A percentile compares a stretch with the other conserved stretches of the same genome.
phyloP scores from a whole-genome alignment of 176 grass and related monocot genomes.

The Eleusine coracana region DNA sequence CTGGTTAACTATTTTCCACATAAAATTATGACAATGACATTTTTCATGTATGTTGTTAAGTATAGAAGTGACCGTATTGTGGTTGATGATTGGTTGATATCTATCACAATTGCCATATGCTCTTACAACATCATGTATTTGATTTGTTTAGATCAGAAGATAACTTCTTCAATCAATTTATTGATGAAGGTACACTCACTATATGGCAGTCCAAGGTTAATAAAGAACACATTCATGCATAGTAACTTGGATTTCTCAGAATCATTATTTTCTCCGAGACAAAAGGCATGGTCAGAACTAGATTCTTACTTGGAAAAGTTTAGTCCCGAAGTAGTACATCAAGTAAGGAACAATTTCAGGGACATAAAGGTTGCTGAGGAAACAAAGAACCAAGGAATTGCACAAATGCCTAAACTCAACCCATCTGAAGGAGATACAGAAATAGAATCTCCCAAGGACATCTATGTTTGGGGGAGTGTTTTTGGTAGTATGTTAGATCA shows the following conservation, averaged over 20 bases:
- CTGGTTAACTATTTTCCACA: neutral
- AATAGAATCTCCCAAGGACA: constrained; percentile 71
- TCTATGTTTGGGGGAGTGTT: constrained; percentile 87
- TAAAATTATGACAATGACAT: neutral
- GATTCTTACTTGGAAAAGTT: constrained; percentile 81
- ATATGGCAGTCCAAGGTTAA: constrained; percentile 80
- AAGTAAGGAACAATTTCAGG: constrained; percentile 48
- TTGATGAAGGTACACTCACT: constrained; percentile 72
- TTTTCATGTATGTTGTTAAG: constrained; percentile 10
- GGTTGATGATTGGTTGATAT: constrained; percentile 1
- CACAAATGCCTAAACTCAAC: constrained; percentile 56
- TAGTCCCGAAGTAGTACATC: constrained; percentile 58
- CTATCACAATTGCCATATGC: constrained; percentile 4
- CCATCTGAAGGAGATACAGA: constrained; percentile 42
- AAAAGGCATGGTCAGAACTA: constrained; percentile 69
- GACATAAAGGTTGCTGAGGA: constrained; percentile 43
- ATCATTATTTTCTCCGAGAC: constrained; percentile 71
- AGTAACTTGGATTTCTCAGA: constrained; percentile 66
- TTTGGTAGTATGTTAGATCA: constrained; percentile 47
- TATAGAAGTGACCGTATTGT: neutral
- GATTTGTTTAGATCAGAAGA: constrained; percentile 31
- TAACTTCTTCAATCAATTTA: constrained; percentile 33
- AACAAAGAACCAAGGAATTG: constrained; percentile 49
- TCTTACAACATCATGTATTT: constrained; percentile 17
- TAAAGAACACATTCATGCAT: constrained; percentile 57